A percentile compares a stretch with the other conserved stretches of the same genome.
These are phyloP conservation scores for Coccomyxa sp. DNA, from an alignment of 139 green algal genomes.

Conservation along the genomic window DNA sequence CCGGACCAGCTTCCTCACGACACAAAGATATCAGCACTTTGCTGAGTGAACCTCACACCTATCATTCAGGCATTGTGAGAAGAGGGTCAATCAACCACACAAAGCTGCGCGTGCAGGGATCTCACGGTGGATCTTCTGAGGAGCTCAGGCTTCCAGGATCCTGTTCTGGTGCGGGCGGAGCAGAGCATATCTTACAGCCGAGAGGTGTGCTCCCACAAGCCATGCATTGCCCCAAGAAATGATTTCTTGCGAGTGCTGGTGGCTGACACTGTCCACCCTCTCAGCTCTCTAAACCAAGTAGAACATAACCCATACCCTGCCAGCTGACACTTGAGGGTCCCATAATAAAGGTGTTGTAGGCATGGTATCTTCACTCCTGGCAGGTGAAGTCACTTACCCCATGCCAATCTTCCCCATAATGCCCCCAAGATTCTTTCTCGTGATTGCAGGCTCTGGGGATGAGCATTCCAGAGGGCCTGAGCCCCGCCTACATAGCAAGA, in stretches of 20 bases:
- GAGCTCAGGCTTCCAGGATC: neutral
- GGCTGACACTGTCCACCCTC: too few relatives aligned
- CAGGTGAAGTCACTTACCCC: neutral
- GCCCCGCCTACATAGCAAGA: neutral
- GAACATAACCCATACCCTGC: too few relatives aligned
- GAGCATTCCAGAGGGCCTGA: constrained; percentile 16
- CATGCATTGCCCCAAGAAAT: neutral
- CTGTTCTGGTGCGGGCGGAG: neutral
- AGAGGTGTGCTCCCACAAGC: neutral
- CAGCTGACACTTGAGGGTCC: neutral
- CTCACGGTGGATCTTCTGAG: neutral
- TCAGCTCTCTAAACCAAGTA: too few relatives aligned
- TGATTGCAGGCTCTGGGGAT: constrained; percentile 28
- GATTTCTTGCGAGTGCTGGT: neutral
- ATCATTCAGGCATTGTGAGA: too few relatives aligned
- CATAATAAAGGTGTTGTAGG: neutral
- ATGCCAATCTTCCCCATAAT: too few relatives aligned
- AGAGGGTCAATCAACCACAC: too few relatives aligned
- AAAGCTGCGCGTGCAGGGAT: too few relatives aligned
- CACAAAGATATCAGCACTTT: too few relatives aligned
- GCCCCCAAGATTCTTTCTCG: too few relatives aligned
- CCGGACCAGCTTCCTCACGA: too few relatives aligned
- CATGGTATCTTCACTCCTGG: neutral
- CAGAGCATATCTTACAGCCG: neutral
- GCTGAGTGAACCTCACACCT: too few relatives aligned